phyloP scores from a whole-genome alignment of 1,284 basidiomycete species.

The Pisolithus thermaeus region DNA sequence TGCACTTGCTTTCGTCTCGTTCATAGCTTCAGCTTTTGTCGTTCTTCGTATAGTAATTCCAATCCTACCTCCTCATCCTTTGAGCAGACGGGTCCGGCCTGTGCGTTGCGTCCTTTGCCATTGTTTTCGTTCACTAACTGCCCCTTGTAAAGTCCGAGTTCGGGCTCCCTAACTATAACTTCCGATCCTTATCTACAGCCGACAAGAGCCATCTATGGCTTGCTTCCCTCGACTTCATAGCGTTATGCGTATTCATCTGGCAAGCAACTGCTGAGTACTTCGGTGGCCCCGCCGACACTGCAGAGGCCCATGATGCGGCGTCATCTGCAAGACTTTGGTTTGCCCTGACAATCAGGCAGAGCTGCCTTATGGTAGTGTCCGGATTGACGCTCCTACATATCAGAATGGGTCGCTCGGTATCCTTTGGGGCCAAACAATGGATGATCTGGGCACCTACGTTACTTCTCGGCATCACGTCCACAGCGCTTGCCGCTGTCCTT shows the following conservation, averaged over 20 bases:
- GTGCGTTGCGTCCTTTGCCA: constrained; percentile 36
- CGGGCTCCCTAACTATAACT: constrained; percentile 52
- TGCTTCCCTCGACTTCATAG: constrained; percentile 54
- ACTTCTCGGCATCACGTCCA: constrained; percentile 49
- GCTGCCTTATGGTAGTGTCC: constrained; percentile 55
- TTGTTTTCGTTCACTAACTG: constrained; percentile 12
- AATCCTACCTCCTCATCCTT: constrained; percentile 61
- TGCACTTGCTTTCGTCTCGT: constrained; percentile 60
- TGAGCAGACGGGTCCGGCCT: constrained; percentile 64
- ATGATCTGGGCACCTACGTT: constrained; percentile 61
- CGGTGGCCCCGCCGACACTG: constrained; percentile 38
- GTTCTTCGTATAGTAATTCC: constrained; percentile 67
- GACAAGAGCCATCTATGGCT: constrained; percentile 71
- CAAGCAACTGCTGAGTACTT: constrained; percentile 50
- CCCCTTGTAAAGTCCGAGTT: constrained; percentile 52
- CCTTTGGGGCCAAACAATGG: constrained; percentile 62
- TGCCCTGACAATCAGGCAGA: constrained; percentile 55
- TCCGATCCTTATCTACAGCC: constrained; percentile 54
- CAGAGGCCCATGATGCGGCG: constrained; percentile 40
- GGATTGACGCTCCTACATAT: constrained; percentile 61
- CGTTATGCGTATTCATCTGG: constrained; percentile 59
- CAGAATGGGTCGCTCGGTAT: constrained; percentile 58
- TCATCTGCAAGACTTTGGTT: constrained; percentile 59
- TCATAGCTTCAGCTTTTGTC: constrained; percentile 63
- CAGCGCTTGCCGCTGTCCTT: constrained; percentile 51